phyloP scores from a whole-genome alignment of 352 stramenopile genomes.

The Phytophthora cryptogea region DNA sequence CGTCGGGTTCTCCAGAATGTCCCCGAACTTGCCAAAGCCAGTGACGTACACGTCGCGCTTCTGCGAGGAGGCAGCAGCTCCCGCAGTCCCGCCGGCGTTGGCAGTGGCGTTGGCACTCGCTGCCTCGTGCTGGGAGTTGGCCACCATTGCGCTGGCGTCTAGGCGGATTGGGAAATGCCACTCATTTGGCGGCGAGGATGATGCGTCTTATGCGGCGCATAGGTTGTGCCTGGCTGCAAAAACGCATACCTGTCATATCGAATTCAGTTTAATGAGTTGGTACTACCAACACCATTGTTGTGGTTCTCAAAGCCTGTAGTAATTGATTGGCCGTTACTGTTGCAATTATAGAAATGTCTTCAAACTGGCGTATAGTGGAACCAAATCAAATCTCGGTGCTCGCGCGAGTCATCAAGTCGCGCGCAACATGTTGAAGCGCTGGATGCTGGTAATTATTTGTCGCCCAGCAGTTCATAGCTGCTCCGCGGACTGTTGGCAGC shows the following conservation, averaged over 20 bases:
- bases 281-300: no score
- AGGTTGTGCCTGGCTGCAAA: not conserved
- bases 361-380: conserved; percentile 13
- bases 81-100: conserved; percentile 3
- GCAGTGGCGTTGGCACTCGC: not conserved
- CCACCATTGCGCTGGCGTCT: conserved; percentile 18
- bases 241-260: no score
- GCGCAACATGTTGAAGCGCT: conserved; percentile 25
- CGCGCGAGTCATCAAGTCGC: conserved; percentile 16
- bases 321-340: not conserved
- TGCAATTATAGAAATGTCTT: not conserved
- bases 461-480: not conserved
- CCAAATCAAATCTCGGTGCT: conserved; percentile 22
- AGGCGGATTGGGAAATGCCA: conserved; percentile 18
- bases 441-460: not conserved
- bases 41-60: conserved; percentile 77
- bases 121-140: conserved; percentile 21
- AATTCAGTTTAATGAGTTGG: no score
- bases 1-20: conserved; percentile 85
- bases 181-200: not conserved
- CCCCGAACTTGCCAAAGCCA: conserved; percentile 84
- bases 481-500: not conserved
- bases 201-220: not conserved
- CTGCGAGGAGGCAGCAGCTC: conserved; percentile 4
- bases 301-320: no score